Base-by-base conservation (phyloP, 305 asterid genomes). In the Nicotiana rustica region DNA sequence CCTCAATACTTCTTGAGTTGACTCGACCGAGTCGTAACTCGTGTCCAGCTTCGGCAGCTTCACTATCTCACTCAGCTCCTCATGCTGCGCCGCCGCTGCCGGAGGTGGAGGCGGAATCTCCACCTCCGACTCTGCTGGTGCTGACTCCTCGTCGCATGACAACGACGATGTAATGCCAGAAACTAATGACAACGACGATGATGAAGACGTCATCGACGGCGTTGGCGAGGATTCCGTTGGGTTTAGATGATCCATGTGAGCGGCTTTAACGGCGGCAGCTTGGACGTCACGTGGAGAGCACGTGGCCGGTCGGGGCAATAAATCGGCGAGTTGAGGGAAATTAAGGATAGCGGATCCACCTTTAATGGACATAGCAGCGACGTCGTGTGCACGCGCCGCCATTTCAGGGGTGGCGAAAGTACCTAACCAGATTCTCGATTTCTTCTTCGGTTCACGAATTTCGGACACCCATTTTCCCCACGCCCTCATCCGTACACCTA, bases 381-480 rank as follows among this genome's bases (percentile, higher is more conserved):
- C 94, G 88, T 91, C 94, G 82, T 91, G 94, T 19, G 92, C 92
- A 3, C 94, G 85, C 3, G 94, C 94, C 21, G 92, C 94, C 94
- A 91, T 91, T 68, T 91, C 91, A 6, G 94, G 83, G 59, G 83
- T 89, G 35, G 91, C 88, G 81, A 91, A 91, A 0, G 92, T 91
- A 1, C 94, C 94, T 0, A 91, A 84, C 94, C 94, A 91, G 86
- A 91, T 91, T 84, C 94, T 88, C 0, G 94, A 91, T 70, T 90
- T 91, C 91, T 91, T 91, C 44, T 73, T 79, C 3, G 94, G 94
- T 86, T 91, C 91, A 35, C 94, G 90, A 82, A 91, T 91, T 57
- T 91, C 94, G 1, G 94, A 91, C 0, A 91, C 94, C 92, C 91
- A 91, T 82, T 91, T 91, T 0, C 94, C 94, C 94, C 94, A 91